Conservation (phyloP, 2,329 filamentous ascomycete species). For the Exophiala mesophila region DNA sequence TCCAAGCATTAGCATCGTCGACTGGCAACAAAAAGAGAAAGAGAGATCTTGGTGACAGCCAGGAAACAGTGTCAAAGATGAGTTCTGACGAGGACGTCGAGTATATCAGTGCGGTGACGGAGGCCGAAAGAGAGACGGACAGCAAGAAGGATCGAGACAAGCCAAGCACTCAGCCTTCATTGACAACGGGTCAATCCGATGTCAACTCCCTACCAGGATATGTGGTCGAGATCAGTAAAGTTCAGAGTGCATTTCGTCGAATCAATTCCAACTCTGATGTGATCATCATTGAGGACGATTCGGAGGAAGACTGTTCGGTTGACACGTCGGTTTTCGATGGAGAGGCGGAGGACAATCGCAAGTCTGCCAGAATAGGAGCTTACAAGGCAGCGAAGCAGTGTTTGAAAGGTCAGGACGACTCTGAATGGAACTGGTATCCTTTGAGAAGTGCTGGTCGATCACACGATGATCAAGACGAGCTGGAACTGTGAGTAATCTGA, state of each 20-base stretch:
- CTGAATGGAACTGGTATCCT: conserved; percentile 17
- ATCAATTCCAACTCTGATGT: neutral
- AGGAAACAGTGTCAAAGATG: conserved; percentile 14
- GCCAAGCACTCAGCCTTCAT: too few species aligned
- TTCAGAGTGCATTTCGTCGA: neutral
- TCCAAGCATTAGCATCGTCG: conserved; percentile 17
- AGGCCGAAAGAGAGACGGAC: neutral
- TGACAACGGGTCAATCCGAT: too few species aligned
- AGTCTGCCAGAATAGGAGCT: conserved; percentile 14
- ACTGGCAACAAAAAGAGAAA: conserved; percentile 25
- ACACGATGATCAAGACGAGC: conserved; percentile 18
- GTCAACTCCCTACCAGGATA: too few species aligned
- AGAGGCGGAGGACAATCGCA: conserved; percentile 4
- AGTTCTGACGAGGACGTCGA: conserved; percentile 4
- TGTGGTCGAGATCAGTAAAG: neutral
- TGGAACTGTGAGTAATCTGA: conserved; percentile 13
- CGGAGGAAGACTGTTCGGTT: neutral
- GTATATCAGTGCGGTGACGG: conserved; percentile 4
- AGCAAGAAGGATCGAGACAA: too few species aligned
- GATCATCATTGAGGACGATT: neutral
- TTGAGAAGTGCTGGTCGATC: conserved; percentile 20
- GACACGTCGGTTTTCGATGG: neutral
- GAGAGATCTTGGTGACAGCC: conserved; percentile 11
- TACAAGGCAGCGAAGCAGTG: conserved; percentile 20
- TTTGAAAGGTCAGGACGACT: conserved; percentile 16